These are phyloP conservation scores for Fusarium newnesense DNA, from an alignment of 2,329 filamentous ascomycete species.

Conservation along the genomic window DNA sequence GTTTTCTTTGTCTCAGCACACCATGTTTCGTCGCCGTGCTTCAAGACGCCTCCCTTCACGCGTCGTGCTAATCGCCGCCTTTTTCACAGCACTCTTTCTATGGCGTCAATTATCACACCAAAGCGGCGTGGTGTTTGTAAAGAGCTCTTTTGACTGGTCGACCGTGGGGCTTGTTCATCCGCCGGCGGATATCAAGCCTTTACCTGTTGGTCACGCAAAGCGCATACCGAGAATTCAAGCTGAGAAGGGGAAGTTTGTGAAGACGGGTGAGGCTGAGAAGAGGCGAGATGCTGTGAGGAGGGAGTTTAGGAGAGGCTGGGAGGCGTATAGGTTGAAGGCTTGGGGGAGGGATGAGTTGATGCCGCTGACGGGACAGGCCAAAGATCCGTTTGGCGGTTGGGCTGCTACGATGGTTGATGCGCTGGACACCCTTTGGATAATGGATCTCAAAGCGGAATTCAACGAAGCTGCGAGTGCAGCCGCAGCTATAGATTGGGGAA, in stretches of 20 bases:
- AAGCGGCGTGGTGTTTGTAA: conserved; percentile 28
- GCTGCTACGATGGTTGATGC: conserved; percentile 69
- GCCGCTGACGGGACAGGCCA: conserved; percentile 58
- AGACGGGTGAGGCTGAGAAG: conserved; percentile 34
- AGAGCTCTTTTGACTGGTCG: conserved; percentile 49
- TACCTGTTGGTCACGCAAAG: conserved; percentile 43
- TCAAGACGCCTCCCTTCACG: background rate
- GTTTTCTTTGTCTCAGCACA: background rate
- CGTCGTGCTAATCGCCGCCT: background rate
- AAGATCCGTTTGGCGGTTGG: conserved; percentile 64
- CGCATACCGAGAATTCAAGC: conserved; percentile 48
- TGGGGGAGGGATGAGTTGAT: conserved; percentile 65
- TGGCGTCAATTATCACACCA: conserved; percentile 7
- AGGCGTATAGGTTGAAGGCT: conserved; percentile 61
- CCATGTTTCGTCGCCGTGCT: conserved; percentile 5
- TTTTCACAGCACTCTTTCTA: background rate
- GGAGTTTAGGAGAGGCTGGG: conserved; percentile 57
- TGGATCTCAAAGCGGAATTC: conserved; percentile 65
- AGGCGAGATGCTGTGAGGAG: conserved; percentile 53
- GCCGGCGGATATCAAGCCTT: conserved; percentile 45
- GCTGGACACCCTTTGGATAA: conserved; percentile 71
- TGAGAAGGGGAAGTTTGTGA: conserved; percentile 34
- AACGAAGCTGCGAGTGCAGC: conserved; percentile 60
- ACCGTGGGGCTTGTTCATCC: conserved; percentile 42
- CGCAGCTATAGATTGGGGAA: conserved; percentile 62